These are phyloP conservation scores for Crepidotus variabilis DNA, from an alignment of 768 basidiomycete genomes.

Conservation along the genomic window DNA sequence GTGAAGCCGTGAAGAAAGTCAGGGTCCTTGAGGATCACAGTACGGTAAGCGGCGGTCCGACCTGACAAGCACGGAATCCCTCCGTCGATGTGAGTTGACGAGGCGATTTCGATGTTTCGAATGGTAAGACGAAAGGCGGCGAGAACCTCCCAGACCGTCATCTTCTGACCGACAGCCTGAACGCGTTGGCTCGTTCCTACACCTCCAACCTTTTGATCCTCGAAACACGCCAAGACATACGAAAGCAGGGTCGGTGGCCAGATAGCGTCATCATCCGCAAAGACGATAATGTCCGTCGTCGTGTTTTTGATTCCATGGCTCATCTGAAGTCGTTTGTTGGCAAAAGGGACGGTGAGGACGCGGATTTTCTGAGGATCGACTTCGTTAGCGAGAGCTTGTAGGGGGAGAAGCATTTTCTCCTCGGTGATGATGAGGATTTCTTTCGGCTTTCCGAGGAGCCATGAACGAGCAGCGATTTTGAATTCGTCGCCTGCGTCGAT, in stretches of 20 bases:
- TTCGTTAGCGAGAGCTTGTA: slow-evolving; percentile 84
- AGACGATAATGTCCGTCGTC: slow-evolving; percentile 90
- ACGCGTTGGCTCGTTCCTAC: slow-evolving; percentile 91
- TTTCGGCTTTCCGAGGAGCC: slow-evolving; percentile 90
- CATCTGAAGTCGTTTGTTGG: slow-evolving; percentile 95
- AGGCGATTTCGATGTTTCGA: slow-evolving; percentile 89
- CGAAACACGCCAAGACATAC: slow-evolving; percentile 86
- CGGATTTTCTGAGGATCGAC: slow-evolving; percentile 84
- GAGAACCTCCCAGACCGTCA: slow-evolving; percentile 96
- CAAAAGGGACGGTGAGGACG: slow-evolving; percentile 87
- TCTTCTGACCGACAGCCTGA: slow-evolving; percentile 66
- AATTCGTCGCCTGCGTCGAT: slow-evolving; percentile 96
- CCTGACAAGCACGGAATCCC: slow-evolving; percentile 90
- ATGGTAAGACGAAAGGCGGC: slow-evolving; percentile 91
- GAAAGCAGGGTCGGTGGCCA: slow-evolving; percentile 93
- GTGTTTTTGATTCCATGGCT: slow-evolving; percentile 88
- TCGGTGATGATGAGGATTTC: slow-evolving; percentile 71
- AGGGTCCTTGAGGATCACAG: slow-evolving; percentile 92
- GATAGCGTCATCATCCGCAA: slow-evolving; percentile 94
- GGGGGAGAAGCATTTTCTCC: slow-evolving; percentile 85
- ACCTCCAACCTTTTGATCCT: slow-evolving; percentile 90
- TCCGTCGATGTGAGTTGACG: slow-evolving; percentile 90
- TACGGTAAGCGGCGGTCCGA: slow-evolving; percentile 90
- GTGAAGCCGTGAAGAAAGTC: slow-evolving; percentile 92
- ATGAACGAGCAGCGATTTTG: slow-evolving; percentile 87